Base-by-base conservation (phyloP, 768 basidiomycete species). In the Floccularia luteovirens region DNA sequence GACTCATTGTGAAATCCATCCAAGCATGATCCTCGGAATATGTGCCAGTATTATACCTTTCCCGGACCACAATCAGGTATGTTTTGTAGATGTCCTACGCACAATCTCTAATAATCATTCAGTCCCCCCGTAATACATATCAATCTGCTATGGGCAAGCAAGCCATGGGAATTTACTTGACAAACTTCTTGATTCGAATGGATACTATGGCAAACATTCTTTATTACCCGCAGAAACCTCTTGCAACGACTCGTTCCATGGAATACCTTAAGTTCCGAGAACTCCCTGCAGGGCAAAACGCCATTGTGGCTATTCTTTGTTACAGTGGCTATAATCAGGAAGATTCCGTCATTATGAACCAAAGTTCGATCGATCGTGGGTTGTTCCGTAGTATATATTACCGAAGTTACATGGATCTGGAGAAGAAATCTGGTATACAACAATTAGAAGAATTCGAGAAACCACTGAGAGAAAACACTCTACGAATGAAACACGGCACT, bases 271-370 rank as follows among this genome's bases (percentile, higher is more conserved):
- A 92, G 58, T 99, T 99, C 81, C 81, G 93, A 50, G 96, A 99
- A 57, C 77, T 99, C 20, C 94, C 94, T 38, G 94, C 94, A 13
- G 94, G 92, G n/a, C 94, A 98, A 64, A 99, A 99, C 55, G 94
- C 94, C 35, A 90, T 97, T 47, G 94, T 99, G 43, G 94, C 94
- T 10, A 98, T 99, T 54, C 69, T 98, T 41, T 97, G 93, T 56
- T 99, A 99, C 65, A 97, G 92, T 51, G 94, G 94, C 35, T 99
- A 99, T 66, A 99, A 99, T 60, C 96, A 99, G 64, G 96, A 98
- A 77, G 96, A 99, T 75, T 99, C 96, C 47, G 96, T 99, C 64
- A 98, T 99, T 66, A 97, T 99, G 94, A 98, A 98, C 59, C 96
- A 99, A 64, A 91, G 88, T 51, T 94, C 96, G 20, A 88, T 99